Percentiles rank a stretch among this genome's conserved stretches.
Evolutionary conservation across 78 protist species (phyloP).

Genomic region (Dictyostelium capitatum): DNA sequence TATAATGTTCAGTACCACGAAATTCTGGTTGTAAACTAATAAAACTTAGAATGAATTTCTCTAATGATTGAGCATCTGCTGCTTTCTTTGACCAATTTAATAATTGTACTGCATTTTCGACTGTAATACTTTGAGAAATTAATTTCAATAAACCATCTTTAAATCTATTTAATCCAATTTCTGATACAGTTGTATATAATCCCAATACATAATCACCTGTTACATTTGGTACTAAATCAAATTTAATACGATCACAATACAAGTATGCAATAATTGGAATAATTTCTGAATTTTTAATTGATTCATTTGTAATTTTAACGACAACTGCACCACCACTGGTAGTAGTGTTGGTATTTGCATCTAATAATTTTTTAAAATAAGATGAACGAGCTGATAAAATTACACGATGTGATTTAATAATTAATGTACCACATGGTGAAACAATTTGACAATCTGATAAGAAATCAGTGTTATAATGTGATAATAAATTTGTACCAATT

Average conservation of each 20-base stretch:
- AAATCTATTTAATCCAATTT: neutral
- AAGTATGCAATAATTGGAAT: constrained; percentile 2
- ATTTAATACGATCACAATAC: constrained; percentile 24
- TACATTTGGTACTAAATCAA: neutral
- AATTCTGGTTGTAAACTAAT: neutral
- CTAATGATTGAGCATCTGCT: neutral
- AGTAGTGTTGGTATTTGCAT: neutral
- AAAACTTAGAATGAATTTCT: neutral
- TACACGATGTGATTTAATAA: neutral
- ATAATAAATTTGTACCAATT: neutral
- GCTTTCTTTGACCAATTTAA: neutral
- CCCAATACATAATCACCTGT: constrained; percentile 21
- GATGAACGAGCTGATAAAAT: neutral
- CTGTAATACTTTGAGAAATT: neutral
- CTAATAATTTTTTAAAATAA: neutral
- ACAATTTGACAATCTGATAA: neutral
- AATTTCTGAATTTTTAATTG: neutral
- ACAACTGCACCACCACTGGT: neutral
- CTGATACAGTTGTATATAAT: neutral
- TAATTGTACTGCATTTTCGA: neutral
- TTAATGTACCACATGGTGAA: neutral
- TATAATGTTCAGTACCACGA: neutral
- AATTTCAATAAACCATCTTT: constrained; percentile 5
- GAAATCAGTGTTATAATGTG: neutral
- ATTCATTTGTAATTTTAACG: too few species aligned